Evolutionary conservation across 495 filamentous ascomycete species (phyloP).

Genomic region (Penicillium parvum): DNA sequence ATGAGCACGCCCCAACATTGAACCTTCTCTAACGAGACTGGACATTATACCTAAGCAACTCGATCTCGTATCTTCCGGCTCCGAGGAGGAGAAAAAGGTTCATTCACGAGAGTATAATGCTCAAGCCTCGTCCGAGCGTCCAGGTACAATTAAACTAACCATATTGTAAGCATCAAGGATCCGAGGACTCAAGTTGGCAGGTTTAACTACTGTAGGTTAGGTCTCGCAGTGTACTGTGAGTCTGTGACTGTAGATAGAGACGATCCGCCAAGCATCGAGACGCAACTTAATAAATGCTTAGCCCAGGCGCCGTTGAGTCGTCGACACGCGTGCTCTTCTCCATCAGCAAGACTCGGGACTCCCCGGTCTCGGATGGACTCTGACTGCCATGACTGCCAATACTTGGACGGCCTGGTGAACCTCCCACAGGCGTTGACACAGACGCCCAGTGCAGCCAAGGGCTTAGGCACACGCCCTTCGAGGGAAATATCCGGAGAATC

Average conservation of each 20-base stretch:
- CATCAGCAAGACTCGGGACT: neutral
- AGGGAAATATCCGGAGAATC: neutral
- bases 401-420: neutral
- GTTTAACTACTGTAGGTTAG: no score
- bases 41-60: no score
- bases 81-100: neutral
- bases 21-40: no score
- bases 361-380: neutral
- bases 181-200: no score
- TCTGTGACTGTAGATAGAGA: neutral
- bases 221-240: no score
- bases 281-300: neutral
- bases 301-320: neutral
- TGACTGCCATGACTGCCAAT: neutral
- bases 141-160: neutral
- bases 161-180: neutral
- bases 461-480: conserved; percentile 4
- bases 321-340: neutral
- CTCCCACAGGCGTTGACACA: neutral
- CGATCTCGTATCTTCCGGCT: no score
- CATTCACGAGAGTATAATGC: neutral
- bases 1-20: no score
- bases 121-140: neutral
- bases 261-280: neutral
- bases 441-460: conserved; percentile 3